phyloP scores from a whole-genome alignment of 163 green algal species.

The Prototheca cutis region DNA sequence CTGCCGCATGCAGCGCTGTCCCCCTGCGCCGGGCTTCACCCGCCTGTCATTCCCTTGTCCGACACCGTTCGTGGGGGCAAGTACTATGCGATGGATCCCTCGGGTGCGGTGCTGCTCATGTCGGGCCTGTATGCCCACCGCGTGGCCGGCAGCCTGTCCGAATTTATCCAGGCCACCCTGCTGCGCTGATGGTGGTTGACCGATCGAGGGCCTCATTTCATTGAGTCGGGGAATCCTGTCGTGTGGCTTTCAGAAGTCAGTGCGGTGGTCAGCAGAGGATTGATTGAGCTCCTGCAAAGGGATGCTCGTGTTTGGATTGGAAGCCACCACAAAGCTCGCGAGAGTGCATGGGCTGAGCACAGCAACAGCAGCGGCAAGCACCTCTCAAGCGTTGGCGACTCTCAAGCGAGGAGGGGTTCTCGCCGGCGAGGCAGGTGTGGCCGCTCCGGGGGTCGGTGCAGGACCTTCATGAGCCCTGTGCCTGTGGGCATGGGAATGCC shows the following conservation, averaged over 20 bases:
- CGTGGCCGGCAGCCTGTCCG: background rate
- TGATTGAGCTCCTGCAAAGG: no score
- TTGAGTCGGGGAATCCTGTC: no score
- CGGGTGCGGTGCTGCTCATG: background rate
- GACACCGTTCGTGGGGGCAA: background rate
- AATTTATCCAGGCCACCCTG: background rate
- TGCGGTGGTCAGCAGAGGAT: no score
- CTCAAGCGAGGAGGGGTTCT: background rate
- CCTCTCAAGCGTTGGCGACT: background rate
- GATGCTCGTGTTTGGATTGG: no score
- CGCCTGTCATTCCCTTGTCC: background rate
- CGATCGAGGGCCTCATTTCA: no score
- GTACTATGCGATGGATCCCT: background rate
- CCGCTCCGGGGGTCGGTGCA: constrained; percentile 6
- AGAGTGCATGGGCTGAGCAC: no score
- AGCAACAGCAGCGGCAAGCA: no score
- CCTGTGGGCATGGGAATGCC: constrained; percentile 93
- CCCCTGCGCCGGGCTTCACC: background rate
- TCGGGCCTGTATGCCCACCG: background rate
- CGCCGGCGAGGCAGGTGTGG: background rate
- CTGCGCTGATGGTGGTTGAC: background rate
- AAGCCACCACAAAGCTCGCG: no score
- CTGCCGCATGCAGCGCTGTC: no score
- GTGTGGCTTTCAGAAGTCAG: no score
- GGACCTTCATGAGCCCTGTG: constrained; percentile 84